Conservation (phyloP, 176 grass and related monocot genomes). For the Zoysia pacifica region DNA sequence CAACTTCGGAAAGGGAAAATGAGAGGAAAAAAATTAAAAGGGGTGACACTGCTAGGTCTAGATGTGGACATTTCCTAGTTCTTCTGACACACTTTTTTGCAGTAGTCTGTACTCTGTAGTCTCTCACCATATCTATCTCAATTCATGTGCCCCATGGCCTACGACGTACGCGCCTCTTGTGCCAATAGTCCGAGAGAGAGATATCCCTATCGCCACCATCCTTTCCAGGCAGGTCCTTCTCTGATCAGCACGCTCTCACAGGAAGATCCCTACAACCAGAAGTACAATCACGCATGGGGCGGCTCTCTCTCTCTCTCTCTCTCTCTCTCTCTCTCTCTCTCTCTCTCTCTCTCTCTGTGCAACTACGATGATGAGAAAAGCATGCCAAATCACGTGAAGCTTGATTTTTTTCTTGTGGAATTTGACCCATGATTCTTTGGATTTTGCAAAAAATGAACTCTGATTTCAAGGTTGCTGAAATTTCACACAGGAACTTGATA, state of each 20-base stretch:
- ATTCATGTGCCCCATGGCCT: constrained; percentile 44
- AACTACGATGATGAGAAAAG: constrained; percentile 30
- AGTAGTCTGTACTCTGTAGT: not conserved
- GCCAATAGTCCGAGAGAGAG: constrained; percentile 29
- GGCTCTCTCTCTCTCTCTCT: not conserved
- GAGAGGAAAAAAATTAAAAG: too few species aligned
- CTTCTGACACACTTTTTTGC: constrained; percentile 51
- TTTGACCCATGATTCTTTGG: too few species aligned
- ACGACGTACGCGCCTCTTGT: not conserved
- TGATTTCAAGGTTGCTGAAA: too few species aligned
- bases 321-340: too few species aligned
- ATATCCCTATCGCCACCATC: not conserved
- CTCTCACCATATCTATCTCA: constrained; percentile 55
- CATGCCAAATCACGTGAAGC: constrained; percentile 13
- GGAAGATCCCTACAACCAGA: not conserved
- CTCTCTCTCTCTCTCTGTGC: too few species aligned
- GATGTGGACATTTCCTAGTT: constrained; percentile 60
- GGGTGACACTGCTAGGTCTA: too few species aligned
- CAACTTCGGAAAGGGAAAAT: constrained; percentile 28
- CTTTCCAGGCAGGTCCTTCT: constrained; percentile 3
- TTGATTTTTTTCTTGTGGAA: not conserved
- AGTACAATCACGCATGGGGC: not conserved
- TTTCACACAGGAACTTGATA: not conserved
- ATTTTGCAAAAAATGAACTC: too few species aligned
- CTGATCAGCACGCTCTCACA: not conserved